A percentile compares a stretch with the other conserved stretches of the same genome.
phyloP scores from a whole-genome alignment of 1,284 basidiomycete genomes.

The Ustilago nuda region DNA sequence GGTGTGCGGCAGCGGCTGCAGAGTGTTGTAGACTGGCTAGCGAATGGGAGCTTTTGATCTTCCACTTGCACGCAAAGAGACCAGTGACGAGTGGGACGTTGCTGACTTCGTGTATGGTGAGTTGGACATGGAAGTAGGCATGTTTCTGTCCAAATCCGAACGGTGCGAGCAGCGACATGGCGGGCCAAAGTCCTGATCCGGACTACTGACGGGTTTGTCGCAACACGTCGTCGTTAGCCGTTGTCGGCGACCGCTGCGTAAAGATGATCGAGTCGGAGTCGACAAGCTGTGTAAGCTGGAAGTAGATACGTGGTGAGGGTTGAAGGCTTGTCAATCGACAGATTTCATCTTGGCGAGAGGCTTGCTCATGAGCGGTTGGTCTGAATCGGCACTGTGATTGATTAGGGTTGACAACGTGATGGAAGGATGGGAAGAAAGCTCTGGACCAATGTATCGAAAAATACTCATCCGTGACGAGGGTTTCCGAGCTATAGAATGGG shows the following conservation, averaged over 20 bases:
- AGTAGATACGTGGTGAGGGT: background rate
- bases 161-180: slow-evolving; percentile 59
- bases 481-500: background rate
- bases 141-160: slow-evolving; percentile 72
- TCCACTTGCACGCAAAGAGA: slow-evolving; percentile 81
- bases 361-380: background rate
- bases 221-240: background rate
- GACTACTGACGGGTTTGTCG: background rate
- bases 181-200: background rate
- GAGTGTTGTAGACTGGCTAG: slow-evolving; percentile 47
- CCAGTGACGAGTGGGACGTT: slow-evolving; percentile 81
- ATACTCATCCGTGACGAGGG: background rate
- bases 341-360: slow-evolving; percentile 4
- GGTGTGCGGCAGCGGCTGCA: slow-evolving; percentile 41
- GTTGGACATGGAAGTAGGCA: slow-evolving; percentile 76
- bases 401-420: background rate
- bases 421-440: background rate
- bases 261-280: background rate
- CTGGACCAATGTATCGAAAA: background rate
- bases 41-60: slow-evolving; percentile 75
- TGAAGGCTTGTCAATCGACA: background rate
- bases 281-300: background rate
- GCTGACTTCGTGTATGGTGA: slow-evolving; percentile 79
- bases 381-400: background rate
- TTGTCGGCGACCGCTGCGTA: background rate